Percentiles rank a stretch among this genome's conserved stretches.
Conservation (phyloP, 768 basidiomycete species). For the Hericium coralloides region DNA sequence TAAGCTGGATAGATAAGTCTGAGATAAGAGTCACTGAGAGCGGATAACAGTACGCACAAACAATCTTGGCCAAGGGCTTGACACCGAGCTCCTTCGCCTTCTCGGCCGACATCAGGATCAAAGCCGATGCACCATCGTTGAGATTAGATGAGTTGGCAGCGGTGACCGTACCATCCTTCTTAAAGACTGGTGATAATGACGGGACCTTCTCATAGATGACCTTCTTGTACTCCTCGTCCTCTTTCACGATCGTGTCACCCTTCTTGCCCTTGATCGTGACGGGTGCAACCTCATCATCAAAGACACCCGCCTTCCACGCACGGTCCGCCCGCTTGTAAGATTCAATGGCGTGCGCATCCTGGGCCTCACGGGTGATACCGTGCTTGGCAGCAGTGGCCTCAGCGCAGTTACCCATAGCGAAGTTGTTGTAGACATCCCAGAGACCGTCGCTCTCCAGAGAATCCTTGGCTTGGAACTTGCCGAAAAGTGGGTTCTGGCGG, state of each 20-base stretch:
- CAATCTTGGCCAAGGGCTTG: conserved; percentile 87
- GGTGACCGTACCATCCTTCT: conserved; percentile 83
- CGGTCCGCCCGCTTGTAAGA: conserved; percentile 90
- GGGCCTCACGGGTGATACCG: conserved; percentile 75
- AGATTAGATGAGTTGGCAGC: conserved; percentile 93
- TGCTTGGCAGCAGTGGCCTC: conserved; percentile 79
- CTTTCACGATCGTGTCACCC: conserved; percentile 78
- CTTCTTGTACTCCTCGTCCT: conserved; percentile 98
- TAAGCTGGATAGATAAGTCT: conserved; percentile 48
- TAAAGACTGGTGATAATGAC: conserved; percentile 81
- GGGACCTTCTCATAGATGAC: conserved; percentile 94
- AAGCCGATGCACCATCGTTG: conserved; percentile 93
- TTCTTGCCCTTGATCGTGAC: conserved; percentile 91
- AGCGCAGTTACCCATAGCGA: conserved; percentile 97
- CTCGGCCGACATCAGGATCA: conserved; percentile 90
- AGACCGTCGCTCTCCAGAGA: conserved; percentile 90
- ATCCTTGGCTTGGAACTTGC: conserved; percentile 82
- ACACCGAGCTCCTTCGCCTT: conserved; percentile 88
- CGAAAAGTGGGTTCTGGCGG: conserved; percentile 75
- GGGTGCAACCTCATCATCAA: conserved; percentile 82
- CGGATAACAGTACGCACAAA: conserved; percentile 54
- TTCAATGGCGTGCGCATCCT: conserved; percentile 88
- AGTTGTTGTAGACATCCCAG: conserved; percentile 96
- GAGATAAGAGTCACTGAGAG: conserved; percentile 3
- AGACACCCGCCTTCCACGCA: conserved; percentile 83